Evolutionary conservation across 805 yeast genomes (phyloP).

Genomic region (Spathaspora arborariae): DNA sequence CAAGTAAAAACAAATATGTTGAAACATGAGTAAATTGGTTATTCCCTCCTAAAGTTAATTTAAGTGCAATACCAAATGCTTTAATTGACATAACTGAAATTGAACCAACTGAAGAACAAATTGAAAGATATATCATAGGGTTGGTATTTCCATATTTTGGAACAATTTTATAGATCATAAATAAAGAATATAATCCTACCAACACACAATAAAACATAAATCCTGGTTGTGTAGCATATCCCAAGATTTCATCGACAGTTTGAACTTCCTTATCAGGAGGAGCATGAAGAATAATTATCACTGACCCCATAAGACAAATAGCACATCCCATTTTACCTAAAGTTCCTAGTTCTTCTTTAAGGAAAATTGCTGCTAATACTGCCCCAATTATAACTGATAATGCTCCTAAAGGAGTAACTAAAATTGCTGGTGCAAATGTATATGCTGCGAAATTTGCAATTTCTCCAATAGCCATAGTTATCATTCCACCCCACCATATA

Average conservation of each 20-base stretch:
- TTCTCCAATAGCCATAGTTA: constrained; percentile 88
- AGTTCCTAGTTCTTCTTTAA: constrained; percentile 82
- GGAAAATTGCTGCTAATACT: constrained; percentile 76
- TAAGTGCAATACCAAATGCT: constrained; percentile 89
- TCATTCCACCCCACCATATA: constrained; percentile 92
- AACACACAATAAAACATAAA: constrained; percentile 62
- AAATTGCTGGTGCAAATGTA: constrained; percentile 90
- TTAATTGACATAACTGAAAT: constrained; percentile 88
- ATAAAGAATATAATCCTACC: constrained; percentile 65
- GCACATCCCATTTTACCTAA: constrained; percentile 93
- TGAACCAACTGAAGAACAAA: constrained; percentile 87
- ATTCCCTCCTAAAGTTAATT: constrained; percentile 77
- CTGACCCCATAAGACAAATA: constrained; percentile 81
- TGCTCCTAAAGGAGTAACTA: constrained; percentile 92
- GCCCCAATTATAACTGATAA: constrained; percentile 89
- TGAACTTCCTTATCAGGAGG: constrained; percentile 89
- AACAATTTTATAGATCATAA: constrained; percentile 80
- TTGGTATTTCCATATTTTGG: constrained; percentile 75
- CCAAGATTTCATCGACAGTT: constrained; percentile 83
- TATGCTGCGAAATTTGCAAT: constrained; percentile 92
- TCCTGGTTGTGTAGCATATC: constrained; percentile 74
- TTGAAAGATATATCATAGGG: constrained; percentile 86
- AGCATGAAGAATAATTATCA: constrained; percentile 84
- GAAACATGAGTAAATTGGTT: constrained; percentile 84
- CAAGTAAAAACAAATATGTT: constrained; percentile 74